Evolutionary conservation across 371 early-diverging fungal genomes (phyloP).

Genomic region (Zancudomyces culisetae): DNA sequence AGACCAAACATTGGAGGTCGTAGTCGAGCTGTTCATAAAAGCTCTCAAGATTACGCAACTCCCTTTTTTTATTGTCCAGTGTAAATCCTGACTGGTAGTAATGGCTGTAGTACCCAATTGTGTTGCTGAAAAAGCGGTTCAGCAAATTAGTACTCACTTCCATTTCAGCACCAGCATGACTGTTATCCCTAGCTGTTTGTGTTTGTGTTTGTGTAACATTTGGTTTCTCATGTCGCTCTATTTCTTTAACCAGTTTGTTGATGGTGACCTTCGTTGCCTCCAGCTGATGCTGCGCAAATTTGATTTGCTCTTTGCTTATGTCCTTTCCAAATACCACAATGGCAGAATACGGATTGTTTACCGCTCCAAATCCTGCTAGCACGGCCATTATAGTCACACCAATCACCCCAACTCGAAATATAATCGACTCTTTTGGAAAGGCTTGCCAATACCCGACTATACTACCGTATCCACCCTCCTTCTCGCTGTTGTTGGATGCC

Average conservation of each 20-base stretch:
- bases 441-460: conserved; percentile 4
- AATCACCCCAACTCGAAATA: conserved; percentile 63
- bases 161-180: not conserved
- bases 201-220: not conserved
- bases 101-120: not conserved
- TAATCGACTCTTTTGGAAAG: conserved; percentile 36
- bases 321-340: conserved; percentile 43
- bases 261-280: conserved; percentile 18
- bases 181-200: not conserved
- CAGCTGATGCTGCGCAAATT: conserved; percentile 35
- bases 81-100: conserved; percentile 18
- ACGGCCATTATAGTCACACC: conserved; percentile 84
- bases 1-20: conserved; percentile 39
- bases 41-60: not conserved
- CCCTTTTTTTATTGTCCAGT: conserved; percentile 33
- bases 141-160: not conserved
- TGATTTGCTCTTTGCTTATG: conserved; percentile 29
- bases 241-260: not conserved
- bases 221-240: not conserved
- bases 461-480: conserved; percentile 6
- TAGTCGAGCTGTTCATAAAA: conserved; percentile 15
- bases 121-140: not conserved
- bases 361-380: conserved; percentile 87
- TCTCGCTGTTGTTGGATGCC: not conserved
- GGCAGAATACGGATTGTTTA: conserved; percentile 63